Base-by-base conservation (phyloP, 805 yeast species). In the Teunomyces kruisii region DNA sequence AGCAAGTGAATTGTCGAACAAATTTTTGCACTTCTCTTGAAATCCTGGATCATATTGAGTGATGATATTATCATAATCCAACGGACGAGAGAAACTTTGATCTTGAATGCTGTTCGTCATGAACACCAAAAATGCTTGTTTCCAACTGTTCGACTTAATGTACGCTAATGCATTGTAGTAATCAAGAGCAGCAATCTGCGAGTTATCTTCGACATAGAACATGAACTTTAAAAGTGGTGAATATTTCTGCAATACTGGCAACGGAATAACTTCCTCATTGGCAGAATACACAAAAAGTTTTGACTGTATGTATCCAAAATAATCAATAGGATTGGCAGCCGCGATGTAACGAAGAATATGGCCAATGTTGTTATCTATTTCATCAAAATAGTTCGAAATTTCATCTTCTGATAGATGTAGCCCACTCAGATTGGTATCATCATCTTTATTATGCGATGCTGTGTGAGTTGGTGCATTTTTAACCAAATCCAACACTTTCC, bases 11-110 rank as follows among this genome's bases (percentile, higher is more conserved):
- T 56, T 55, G 45, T 68, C 74, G 48, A 70, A 72, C 13, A 71
- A 53, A 14, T 46, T 51, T 40, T 59, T 62, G 46, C 65, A 59
- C 14, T 49, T 49, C 2, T 42, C 37, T 35, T 63, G 65, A 8
- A 62, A 58, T 32, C 57, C 60, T 3, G 59, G 50, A 38, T 56
- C 51, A 2, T 44, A 46, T 8, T 40, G 30, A 6, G 52, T 52
- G 10, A 67, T 56, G 9, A 65, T 52, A 9, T 33, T 29, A 27
- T 57, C 46, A 52, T 67, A 71, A 50, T 69, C 74, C 9, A 54
- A 57, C 1, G 75, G 68, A 43, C 74, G 54, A 13, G 72, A 57
- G 39, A 67, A 62, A 35, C 64, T 54, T 53, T 71, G 75, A 43
- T 64, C 63, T 48, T 68, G 61, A 14, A 71, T 54, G 43, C 64